A percentile compares a stretch with the other conserved stretches of the same genome.
These are phyloP conservation scores for Fusarium pseudonygamai DNA, from an alignment of 2,329 filamentous ascomycete genomes.

Conservation along the genomic window DNA sequence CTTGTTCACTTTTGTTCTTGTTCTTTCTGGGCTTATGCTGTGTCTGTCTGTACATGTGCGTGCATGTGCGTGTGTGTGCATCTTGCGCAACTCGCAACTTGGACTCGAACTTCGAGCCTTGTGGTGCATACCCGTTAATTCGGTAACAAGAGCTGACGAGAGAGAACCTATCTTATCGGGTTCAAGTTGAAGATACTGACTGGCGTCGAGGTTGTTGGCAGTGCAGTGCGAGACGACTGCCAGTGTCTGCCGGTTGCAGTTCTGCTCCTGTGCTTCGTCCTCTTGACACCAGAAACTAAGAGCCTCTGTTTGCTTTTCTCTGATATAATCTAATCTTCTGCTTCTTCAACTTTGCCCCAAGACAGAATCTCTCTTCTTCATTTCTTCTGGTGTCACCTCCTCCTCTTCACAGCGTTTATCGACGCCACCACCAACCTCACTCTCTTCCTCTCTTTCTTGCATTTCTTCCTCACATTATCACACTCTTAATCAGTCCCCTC, in stretches of 20 bases:
- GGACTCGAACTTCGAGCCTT: slow-evolving; percentile 36
- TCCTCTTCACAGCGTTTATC: slow-evolving; percentile 4
- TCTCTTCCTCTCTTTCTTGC: background rate
- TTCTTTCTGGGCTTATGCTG: slow-evolving; percentile 15
- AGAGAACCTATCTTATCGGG: background rate
- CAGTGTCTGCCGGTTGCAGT: slow-evolving; percentile 10
- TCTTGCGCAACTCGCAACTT: slow-evolving; percentile 36
- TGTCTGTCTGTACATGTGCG: slow-evolving; percentile 21
- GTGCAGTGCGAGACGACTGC: slow-evolving; percentile 6
- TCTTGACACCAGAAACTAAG: background rate
- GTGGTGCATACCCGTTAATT: slow-evolving; percentile 13
- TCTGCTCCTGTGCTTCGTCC: background rate
- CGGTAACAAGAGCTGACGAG: slow-evolving; percentile 1
- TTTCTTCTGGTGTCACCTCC: slow-evolving; percentile 32
- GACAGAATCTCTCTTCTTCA: background rate
- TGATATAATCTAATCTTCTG: background rate
- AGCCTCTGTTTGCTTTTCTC: background rate
- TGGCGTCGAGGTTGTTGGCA: background rate
- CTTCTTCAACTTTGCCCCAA: slow-evolving; percentile 4
- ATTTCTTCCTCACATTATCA: background rate
- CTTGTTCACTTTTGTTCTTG: background rate
- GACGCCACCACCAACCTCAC: slow-evolving; percentile 23
- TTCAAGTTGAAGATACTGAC: background rate
- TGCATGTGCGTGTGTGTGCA: slow-evolving; percentile 15
- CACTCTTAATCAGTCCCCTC: background rate